Base-by-base conservation (phyloP, 2,329 filamentous ascomycete genomes). In the Aspergillus fructus region DNA sequence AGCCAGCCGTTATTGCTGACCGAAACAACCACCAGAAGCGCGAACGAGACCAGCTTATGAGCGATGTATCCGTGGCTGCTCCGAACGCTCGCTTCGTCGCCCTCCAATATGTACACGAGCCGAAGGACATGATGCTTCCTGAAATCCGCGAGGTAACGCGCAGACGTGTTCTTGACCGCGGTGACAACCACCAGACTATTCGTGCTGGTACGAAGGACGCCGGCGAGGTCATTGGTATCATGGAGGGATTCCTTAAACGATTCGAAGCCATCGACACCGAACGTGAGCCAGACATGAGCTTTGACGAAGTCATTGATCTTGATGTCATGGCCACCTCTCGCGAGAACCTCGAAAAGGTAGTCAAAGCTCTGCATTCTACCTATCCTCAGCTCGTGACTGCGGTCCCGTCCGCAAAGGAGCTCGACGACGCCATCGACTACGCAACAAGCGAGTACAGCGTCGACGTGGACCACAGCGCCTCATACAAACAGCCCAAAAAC, bases 151-250 rank as follows among this genome's bases (percentile, higher is more conserved):
- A 84, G 56, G 81, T 93, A 24, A 96, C 92, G 1, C 87, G 85
- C 56, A 83, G 87, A 61, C 87, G 94, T 49, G 91, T 99, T 1
- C 78, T 97, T 19, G 83, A 85, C 5, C 89, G 94, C 21, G 94
- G 94, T 13, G 92, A 99, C 73, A 97, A 97, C 68, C 94, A 99
- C 73, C 94, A 99, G 76, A 99, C 94, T 0, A 97, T 99, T 59
- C 92, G 94, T 68, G 93, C 93, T 11, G 81, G 78, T n/a, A 89
- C 85, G 46, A 89, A 90, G 55, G 84, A 89, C 45, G 76, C 81
- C 47, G 77, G 82, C 17, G 93, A 96, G 72, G 90, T 94, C 55
- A 80, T 94, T 47, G 85, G 85, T 5, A 96, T 99, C 66, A 97
- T 99, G 94, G 90, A 97, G 66, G 91, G 91, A 3, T 99, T 99